phyloP scores from a whole-genome alignment of 192 early-diverging fungal species.

The Linnemannia schmuckeri region DNA sequence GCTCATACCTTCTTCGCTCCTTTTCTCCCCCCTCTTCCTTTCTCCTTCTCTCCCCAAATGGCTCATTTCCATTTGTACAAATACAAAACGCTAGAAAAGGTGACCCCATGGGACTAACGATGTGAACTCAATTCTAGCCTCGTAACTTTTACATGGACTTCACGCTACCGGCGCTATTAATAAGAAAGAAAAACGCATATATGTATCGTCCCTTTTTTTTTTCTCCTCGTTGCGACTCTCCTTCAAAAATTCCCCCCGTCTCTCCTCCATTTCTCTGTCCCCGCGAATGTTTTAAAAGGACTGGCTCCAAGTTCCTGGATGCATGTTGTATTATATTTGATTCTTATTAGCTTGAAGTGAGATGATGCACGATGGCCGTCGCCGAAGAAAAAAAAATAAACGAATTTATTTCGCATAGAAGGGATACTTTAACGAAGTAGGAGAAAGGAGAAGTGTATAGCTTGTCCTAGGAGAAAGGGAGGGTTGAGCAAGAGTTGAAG shows the following conservation, averaged over 20 bases:
- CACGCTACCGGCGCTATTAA: neutral
- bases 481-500: neutral
- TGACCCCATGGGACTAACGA: neutral
- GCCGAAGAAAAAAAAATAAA: neutral
- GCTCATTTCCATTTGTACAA: neutral
- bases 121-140: neutral
- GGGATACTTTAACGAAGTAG: neutral
- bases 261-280: neutral
- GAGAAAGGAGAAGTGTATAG: neutral
- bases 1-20: neutral
- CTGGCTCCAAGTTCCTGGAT: neutral
- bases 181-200: neutral
- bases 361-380: neutral
- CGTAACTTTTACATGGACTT: neutral
- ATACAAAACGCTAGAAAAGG: constrained; percentile 1
- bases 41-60: neutral
- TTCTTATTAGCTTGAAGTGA: neutral
- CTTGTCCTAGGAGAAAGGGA: neutral
- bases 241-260: neutral
- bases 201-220: neutral
- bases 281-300: neutral
- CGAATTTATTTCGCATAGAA: neutral
- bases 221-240: neutral
- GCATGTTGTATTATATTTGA: neutral
- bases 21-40: neutral